Evolutionary conservation across 805 yeast species (phyloP), one percentile per base, ranked within the genome.

Genomic region (Starmerella tilneyi): DNA sequence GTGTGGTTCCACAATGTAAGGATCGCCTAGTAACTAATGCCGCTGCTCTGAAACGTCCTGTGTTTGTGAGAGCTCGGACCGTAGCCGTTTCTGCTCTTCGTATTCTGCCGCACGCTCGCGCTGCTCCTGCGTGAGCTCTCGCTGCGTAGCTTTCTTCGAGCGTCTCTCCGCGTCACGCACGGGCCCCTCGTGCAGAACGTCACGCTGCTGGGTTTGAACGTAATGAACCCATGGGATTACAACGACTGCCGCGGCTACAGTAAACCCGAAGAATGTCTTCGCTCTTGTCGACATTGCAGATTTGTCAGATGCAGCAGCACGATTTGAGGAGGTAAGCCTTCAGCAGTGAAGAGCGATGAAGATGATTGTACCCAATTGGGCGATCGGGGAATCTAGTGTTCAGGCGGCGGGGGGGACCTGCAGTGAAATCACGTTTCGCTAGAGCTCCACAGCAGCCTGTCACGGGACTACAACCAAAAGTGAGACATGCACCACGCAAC

Each of bases 101-200:
- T 56, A 57, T 27, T 57, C 60, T 8, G 43, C 43, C 4, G 56
- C 47, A 38, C 62, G 53, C 56, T 67, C 59, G 50, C 65, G 61
- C 55, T 65, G 63, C 51, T 58, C 59, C 19, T 59, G 52, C 46
- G 69, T 61, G 24, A 55, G 48, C 21, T 24, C 38, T 6, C 28
- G 31, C 31, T 20, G n/a, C 20, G 26, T 20, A 5, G 38, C 38
- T 56, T 73, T 73, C 36, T 67, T 71, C 38, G 70, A 70, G 48
- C 80, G 61, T 47, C 94, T 67, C 48, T 69, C 75, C 2, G 86
- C 85, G 60, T 84, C 95, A 56, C 82, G 82, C 56, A 82, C 75
- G 4, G 94, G 94, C 1, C 95, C 95, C 55, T 75, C 83, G 56
- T 81, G 79, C 37, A 84, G 66, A 2, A 81, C 79, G 9, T 75